phyloP scores from a whole-genome alignment of 441 rosid genomes.

The Syzygium malaccense region DNA sequence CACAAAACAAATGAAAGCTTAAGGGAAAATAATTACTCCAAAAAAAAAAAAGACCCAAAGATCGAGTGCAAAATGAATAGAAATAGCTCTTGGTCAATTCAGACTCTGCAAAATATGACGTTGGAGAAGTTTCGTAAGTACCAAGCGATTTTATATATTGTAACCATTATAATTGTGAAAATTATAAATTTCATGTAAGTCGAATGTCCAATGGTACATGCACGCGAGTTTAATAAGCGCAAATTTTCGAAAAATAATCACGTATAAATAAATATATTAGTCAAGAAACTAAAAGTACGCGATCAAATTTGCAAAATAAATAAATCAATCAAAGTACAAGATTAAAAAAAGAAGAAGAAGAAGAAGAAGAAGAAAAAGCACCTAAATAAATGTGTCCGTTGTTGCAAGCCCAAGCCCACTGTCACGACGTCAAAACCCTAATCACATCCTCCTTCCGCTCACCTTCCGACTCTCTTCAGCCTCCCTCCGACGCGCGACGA shows the following conservation, averaged over 20 bases:
- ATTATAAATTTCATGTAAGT: background rate
- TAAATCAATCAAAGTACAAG: background rate
- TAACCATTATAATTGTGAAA: background rate
- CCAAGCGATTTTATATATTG: rapidly evolving
- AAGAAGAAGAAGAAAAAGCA: background rate
- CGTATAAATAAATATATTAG: background rate
- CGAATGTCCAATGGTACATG: background rate
- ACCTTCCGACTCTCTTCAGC: background rate
- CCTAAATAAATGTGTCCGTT: background rate
- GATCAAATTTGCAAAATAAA: background rate
- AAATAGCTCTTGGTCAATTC: background rate
- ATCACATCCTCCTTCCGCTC: background rate
- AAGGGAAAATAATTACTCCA: background rate
- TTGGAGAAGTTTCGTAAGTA: rapidly evolving
- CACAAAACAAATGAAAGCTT: no score
- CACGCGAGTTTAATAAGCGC: background rate
- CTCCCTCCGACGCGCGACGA: background rate
- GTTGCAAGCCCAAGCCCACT: background rate
- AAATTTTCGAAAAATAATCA: background rate
- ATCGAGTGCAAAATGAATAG: background rate
- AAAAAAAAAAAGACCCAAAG: background rate
- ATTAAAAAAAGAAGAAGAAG: background rate
- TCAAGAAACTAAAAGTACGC: background rate
- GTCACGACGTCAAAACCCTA: background rate
- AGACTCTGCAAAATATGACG: background rate